Base-by-base conservation (phyloP, 169 alveolate genomes). In the Fabrea salina region DNA sequence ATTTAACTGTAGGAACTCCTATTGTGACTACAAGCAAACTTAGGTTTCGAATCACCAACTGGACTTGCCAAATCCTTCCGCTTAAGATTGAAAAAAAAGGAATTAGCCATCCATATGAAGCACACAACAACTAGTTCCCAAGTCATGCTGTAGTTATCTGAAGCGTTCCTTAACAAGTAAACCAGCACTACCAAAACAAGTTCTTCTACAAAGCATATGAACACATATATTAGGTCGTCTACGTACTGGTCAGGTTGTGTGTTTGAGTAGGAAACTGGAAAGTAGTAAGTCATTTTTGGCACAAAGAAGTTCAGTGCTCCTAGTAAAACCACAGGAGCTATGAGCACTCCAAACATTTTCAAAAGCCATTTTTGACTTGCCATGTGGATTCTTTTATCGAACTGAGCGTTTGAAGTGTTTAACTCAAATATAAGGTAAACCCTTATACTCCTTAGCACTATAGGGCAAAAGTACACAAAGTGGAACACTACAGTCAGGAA, bases 131-230 rank as follows among this genome's bases (percentile, higher is more conserved):
- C 32, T 33, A 70, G 79, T 50, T 70, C 79, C 13, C 35, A n/a
- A n/a, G 59, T 70, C 79, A 70, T 70, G 11, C n/a, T 30, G 35
- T 43, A 70, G 19, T 70, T 66, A 70, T 70, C 66, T 19, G 25
- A 25, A 19, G 49, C 35, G 25, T 70, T 37, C 27, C 66, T 70
- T 5, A 70, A 13, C 49, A n/a, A n/a, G 49, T 19, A 70, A 70
- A 49, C 33, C 64, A 25, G 1, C 0, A 19, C 3, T 30, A 70
- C 37, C 25, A 70, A 50, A 6, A 70, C 25, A 19, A 70, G n/a
- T 35, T 70, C 54, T 35, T 70, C 79, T 3, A 70, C 5, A 70
- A 41, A 70, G 37, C 79, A 22, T 16, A 47, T 30, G 0, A 41
- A 70, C 16, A 70, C 39, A 50, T 27, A 22, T 25, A 70, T 27